These are phyloP conservation scores for Phialemoniopsis sp. DNA, from an alignment of 2,329 filamentous ascomycete species.

Conservation along the genomic window DNA sequence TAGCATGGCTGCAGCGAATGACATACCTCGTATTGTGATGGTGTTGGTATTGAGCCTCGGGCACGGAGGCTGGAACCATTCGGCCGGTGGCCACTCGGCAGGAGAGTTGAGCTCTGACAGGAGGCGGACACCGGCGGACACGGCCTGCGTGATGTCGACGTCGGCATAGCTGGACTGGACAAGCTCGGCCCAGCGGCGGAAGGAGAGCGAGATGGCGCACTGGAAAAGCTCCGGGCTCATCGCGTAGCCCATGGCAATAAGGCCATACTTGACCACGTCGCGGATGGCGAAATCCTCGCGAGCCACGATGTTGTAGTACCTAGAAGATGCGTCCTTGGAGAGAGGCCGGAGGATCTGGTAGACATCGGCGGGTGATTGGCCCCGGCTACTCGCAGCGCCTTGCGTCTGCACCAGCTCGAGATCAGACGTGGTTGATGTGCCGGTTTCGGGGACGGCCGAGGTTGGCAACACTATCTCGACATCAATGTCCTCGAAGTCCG, in stretches of 20 bases:
- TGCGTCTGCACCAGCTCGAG: background rate
- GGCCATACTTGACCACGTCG: constrained; percentile 7
- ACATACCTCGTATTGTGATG: constrained; percentile 3
- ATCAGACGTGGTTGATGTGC: background rate
- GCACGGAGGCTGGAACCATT: too few relatives aligned
- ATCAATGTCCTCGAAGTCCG: too few relatives aligned
- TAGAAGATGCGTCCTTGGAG: constrained; percentile 1
- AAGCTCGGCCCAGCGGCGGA: constrained; percentile 1
- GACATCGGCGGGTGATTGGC: constrained; percentile 2
- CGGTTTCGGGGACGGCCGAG: background rate
- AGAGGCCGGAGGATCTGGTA: background rate
- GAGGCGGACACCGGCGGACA: constrained; percentile 1
- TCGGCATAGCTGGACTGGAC: background rate
- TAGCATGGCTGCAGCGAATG: constrained; percentile 3
- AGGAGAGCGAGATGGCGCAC: constrained; percentile 1
- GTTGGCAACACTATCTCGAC: too few relatives aligned
- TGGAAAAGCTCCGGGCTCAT: constrained; percentile 1
- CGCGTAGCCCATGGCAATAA: constrained; percentile 4
- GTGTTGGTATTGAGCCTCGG: background rate
- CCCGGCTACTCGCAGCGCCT: background rate
- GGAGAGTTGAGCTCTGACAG: background rate
- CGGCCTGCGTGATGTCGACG: background rate
- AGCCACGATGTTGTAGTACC: constrained; percentile 2
- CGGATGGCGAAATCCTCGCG: constrained; percentile 4
- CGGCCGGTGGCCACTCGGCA: too few relatives aligned